Evolutionary conservation across 2,329 filamentous ascomycete genomes (phyloP), one percentile per base, ranked within the genome.

Genomic region (Thielaviopsis punctulata): DNA sequence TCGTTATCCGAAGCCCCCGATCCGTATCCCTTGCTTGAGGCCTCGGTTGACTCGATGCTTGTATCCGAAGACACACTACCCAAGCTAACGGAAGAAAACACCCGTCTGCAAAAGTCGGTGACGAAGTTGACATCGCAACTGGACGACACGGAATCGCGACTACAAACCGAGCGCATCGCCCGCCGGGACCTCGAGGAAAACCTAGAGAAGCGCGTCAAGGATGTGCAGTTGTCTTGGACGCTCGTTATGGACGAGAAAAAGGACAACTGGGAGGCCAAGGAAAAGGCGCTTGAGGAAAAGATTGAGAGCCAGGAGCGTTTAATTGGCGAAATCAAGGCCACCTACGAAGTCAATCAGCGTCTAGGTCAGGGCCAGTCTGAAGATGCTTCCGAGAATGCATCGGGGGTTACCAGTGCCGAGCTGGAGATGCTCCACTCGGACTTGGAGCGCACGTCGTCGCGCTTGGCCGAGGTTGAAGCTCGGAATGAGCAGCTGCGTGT

Each of bases 241-340:
- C 88, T 86, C 22, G 89, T 95, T 4, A 65, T 98, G 49, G 81
- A 85, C 53, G 92, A 98, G 71, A 95, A 95, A 68, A 84, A 86
- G 60, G 87, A 90, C 64, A 98, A 98, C 62, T 98, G 92, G 92
- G 81, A 84, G 51, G 82, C 90, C 8, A 95, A 94, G 63, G 92
- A 98, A 69, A 86, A 85, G 68, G 80, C 78, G 24, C 68, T 95
- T 55, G 88, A 95, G 62, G 90, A 96, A 60, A 96, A 95, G 68
- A 73, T 94, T 2, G 90, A 95, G 65, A 93, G 84, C 60, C 90
- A 98, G 63, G 92, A 98, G 48, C 80, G 88, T 6, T 68, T 98
- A 39, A 68, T 98, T 59, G 95, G 85, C 62, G 93, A 98, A 65
- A 80, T 96, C 63, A 96, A 95, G 68, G 92, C 92, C 23, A 95